A percentile compares a stretch with the other conserved stretches of the same genome.
Conservation (phyloP, 1,284 basidiomycete species). For the Trichosporon sp. region DNA sequence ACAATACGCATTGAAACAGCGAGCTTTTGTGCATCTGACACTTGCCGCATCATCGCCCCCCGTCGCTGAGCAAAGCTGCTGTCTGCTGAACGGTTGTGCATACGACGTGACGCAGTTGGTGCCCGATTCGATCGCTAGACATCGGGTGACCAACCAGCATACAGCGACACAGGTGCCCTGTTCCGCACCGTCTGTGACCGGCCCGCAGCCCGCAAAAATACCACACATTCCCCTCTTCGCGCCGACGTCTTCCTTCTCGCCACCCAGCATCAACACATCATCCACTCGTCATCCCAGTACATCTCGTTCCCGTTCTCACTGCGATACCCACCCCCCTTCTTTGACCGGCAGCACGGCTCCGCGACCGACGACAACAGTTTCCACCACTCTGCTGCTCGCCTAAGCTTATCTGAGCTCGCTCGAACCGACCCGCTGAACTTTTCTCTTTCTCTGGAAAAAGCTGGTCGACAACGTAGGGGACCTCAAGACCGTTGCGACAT, state of each 20-base stretch:
- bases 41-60: background rate
- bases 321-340: background rate
- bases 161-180: slow-evolving; percentile 4
- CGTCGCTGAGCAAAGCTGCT: background rate
- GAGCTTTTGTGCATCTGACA: background rate
- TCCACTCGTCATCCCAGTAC: background rate
- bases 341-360: background rate
- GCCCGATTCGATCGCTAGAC: slow-evolving; percentile 2
- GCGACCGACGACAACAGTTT: background rate
- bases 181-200: slow-evolving; percentile 13
- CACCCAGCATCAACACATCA: slow-evolving; percentile 18
- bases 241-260: slow-evolving; percentile 14
- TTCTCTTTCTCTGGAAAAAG: background rate
- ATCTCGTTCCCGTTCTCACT: background rate
- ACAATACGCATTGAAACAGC: slow-evolving; percentile 1
- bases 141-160: slow-evolving; percentile 13
- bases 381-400: background rate
- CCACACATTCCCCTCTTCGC: slow-evolving; percentile 16
- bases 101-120: slow-evolving; percentile 6
- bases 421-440: background rate
- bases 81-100: background rate
- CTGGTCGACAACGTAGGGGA: slow-evolving; percentile 15
- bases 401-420: background rate
- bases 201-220: slow-evolving; percentile 11
- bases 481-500: background rate